Conservation (phyloP, 768 basidiomycete genomes). For the Cubamyces lactineus region DNA sequence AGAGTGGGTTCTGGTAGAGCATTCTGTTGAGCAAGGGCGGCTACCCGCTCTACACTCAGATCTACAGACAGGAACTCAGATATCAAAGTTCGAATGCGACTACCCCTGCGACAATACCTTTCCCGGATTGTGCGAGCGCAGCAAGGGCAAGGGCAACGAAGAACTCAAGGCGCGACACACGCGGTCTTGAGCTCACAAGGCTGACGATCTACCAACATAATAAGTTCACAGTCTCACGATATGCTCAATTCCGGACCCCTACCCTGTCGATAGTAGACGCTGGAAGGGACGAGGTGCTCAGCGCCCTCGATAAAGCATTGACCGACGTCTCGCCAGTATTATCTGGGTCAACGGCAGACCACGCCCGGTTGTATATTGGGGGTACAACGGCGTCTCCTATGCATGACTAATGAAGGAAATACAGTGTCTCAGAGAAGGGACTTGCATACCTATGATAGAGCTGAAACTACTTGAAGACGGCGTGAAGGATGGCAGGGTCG, state of each 20-base stretch:
- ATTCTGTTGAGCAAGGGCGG: constrained; percentile 75
- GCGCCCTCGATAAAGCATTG: constrained; percentile 77
- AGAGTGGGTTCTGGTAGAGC: constrained; percentile 75
- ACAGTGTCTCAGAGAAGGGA: not conserved
- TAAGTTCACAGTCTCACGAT: not conserved
- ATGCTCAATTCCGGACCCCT: constrained; percentile 21
- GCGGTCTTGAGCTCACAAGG: constrained; percentile 77
- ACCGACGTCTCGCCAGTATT: constrained; percentile 81
- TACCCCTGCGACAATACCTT: constrained; percentile 50
- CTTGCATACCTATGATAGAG: constrained; percentile 64
- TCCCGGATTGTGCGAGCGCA: constrained; percentile 80
- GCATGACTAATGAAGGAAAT: not conserved
- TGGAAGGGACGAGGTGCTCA: constrained; percentile 77
- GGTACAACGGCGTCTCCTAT: constrained; percentile 83
- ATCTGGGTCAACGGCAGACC: constrained; percentile 69
- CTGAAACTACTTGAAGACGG: constrained; percentile 57
- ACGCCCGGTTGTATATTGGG: constrained; percentile 72
- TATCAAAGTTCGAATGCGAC: not conserved
- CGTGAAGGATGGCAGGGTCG: constrained; percentile 54
- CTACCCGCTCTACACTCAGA: constrained; percentile 81
- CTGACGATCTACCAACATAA: constrained; percentile 72
- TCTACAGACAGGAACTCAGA: constrained; percentile 45
- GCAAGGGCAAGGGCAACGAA: constrained; percentile 89
- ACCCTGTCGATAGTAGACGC: constrained; percentile 86
- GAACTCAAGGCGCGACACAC: constrained; percentile 88